Percentiles rank a stretch among this genome's conserved stretches.
phyloP scores from a whole-genome alignment of 192 early-diverging fungal genomes.

The Mortierella claussenii region DNA sequence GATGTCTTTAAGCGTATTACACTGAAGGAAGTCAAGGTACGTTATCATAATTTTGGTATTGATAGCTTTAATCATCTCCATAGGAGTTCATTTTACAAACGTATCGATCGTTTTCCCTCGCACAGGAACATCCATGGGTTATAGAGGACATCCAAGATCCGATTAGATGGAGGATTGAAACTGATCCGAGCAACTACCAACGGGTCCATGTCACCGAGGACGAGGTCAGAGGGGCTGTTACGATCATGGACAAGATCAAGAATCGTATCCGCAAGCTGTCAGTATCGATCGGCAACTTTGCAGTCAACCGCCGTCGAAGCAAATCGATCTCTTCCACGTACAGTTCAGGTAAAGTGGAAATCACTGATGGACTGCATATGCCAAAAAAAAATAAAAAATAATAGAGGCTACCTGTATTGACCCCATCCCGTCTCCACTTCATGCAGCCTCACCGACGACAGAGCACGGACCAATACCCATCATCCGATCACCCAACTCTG shows the following conservation, averaged over 20 bases:
- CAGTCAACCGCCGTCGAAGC: conserved; percentile 42
- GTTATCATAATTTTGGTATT: not conserved
- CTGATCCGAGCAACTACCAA: conserved; percentile 76
- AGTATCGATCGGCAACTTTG: conserved; percentile 53
- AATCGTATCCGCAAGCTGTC: conserved; percentile 59
- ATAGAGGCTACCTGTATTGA: not conserved
- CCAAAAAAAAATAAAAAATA: not conserved
- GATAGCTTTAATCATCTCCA: not conserved
- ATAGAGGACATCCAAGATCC: conserved; percentile 72
- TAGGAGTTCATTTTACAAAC: too few species aligned
- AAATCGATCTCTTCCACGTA: conserved; percentile 45
- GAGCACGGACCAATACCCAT: conserved; percentile 37
- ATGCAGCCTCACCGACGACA: conserved; percentile 30
- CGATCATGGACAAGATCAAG: conserved; percentile 67
- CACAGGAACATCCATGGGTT: conserved; percentile 89
- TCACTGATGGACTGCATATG: too few species aligned
- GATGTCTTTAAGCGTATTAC: conserved; percentile 86
- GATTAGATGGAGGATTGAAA: conserved; percentile 79
- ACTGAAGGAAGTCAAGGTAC: conserved; percentile 85
- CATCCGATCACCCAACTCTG: conserved; percentile 18
- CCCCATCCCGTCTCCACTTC: not conserved
- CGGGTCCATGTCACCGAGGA: conserved; percentile 82
- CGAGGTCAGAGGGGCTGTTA: conserved; percentile 78
- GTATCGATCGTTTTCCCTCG: not conserved
- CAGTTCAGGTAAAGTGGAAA: conserved; percentile 19